Base-by-base conservation (phyloP, 306 rosid species). In the Psophocarpus tetragonolobus region DNA sequence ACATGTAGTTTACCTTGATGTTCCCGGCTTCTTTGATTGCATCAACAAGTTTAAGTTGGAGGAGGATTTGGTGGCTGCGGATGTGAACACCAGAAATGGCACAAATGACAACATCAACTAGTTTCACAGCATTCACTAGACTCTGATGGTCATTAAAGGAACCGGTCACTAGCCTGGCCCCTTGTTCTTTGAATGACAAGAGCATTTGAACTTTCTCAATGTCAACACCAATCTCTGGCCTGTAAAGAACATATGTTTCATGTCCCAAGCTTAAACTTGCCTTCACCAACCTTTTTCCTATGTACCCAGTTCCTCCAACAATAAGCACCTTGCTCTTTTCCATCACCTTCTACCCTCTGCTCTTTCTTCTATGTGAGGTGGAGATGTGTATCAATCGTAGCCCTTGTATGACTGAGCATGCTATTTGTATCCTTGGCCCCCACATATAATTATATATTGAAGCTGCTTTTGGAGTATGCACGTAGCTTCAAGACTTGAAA, bases 251-350 rank as follows among this genome's bases (percentile, higher is more conserved):
- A 11, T 76, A 89, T 1, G 97, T 91, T 62, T 84, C 74, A n/a
- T 90, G 90, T 8, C 92, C 94, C 21, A 39, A 21, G 20, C 78
- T 8, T 8, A 91, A 74, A 73, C 94, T 85, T 48, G 92, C 94
- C 86, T 50, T 90, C 35, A 90, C 97, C 79, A 91, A 54, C 80
- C 92, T 91, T 65, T 90, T 91, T 29, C 97, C 97, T 24, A 91
- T 14, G 79, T 91, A 91, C 56, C 97, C 97, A 39, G 92, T 91
- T 80, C 92, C 97, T 7, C 97, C 97, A n/a, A 91, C 60, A 9
- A 91, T 83, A 14, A 91, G 80, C 17, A 91, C 94, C 77, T 35
- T 91, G 82, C 87, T 85, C 68, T 82, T 89, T 9, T 23, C 79
- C 88, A 70, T 77, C 15, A 50, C 51, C 21, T 39, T 73, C 18